A percentile compares a stretch with the other conserved stretches of the same genome.
Evolutionary conservation across 306 rosid species (phyloP).

Genomic region (Leucaena leucocephala): DNA sequence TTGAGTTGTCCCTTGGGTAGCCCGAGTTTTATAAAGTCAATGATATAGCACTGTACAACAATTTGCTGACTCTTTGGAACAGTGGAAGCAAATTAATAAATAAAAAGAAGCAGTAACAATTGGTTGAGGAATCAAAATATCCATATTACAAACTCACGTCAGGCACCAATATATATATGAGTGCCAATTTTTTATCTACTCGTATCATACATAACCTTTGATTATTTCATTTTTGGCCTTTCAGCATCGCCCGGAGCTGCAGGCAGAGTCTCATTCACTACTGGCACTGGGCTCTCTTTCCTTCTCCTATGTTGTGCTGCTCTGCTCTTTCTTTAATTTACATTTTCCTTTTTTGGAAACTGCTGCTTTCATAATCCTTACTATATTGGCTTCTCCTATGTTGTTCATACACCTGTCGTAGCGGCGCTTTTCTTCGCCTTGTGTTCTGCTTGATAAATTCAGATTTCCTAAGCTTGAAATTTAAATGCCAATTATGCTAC

Average conservation of each 20-base stretch:
- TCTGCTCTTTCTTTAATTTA: slow-evolving; percentile 14
- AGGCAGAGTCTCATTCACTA: slow-evolving; percentile 20
- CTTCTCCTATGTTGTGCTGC: slow-evolving; percentile 37
- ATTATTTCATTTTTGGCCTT: neutral
- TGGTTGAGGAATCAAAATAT: neutral
- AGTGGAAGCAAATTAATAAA: neutral
- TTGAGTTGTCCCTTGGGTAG: neutral
- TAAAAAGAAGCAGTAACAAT: neutral
- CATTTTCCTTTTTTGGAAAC: neutral
- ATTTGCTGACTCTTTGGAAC: no score
- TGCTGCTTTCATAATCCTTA: neutral
- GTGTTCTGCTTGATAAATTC: neutral
- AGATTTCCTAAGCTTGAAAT: neutral
- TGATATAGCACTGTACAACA: neutral
- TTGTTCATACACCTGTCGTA: neutral
- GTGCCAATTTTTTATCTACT: no score
- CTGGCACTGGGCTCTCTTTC: slow-evolving; percentile 35
- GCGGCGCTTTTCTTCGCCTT: neutral
- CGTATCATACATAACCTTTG: neutral
- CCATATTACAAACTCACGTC: neutral
- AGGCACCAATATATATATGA: neutral
- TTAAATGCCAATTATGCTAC: neutral
- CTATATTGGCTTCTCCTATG: neutral
- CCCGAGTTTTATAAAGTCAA: no score
- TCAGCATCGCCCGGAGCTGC: slow-evolving; percentile 8